phyloP scores from a whole-genome alignment of 2,329 filamentous ascomycete genomes.

The Cordyceps cateniannulata region DNA sequence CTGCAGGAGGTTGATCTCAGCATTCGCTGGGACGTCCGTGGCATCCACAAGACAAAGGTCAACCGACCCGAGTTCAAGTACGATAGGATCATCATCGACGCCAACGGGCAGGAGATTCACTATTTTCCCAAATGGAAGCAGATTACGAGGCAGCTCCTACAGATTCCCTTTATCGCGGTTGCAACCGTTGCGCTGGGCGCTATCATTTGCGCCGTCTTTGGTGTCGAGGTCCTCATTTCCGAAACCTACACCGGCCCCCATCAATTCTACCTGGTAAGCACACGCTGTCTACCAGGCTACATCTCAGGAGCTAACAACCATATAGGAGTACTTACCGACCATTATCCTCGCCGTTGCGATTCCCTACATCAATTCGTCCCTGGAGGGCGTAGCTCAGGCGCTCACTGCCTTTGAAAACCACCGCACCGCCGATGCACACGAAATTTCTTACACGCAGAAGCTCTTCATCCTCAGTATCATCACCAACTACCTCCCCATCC shows the following conservation, averaged over 20 bases:
- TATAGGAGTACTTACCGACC: conserved; percentile 64
- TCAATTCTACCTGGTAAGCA: conserved; percentile 54
- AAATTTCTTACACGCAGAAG: conserved; percentile 65
- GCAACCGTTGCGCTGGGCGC: conserved; percentile 54
- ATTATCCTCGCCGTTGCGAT: conserved; percentile 60
- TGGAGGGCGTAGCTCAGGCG: conserved; percentile 56
- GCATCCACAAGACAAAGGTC: conserved; percentile 59
- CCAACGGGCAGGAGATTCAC: conserved; percentile 54
- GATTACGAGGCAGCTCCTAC: conserved; percentile 57
- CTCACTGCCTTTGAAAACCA: conserved; percentile 71
- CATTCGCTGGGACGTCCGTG: conserved; percentile 66
- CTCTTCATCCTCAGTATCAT: conserved; percentile 75
- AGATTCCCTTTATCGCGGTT: conserved; percentile 60
- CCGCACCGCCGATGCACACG: conserved; percentile 61
- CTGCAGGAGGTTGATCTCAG: conserved; percentile 65
- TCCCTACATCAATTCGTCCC: conserved; percentile 56
- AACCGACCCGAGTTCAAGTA: conserved; percentile 59
- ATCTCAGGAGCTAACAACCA: background rate
- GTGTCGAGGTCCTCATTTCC: conserved; percentile 67
- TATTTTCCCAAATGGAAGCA: conserved; percentile 61
- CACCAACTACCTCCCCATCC: conserved; percentile 69
- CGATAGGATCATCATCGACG: conserved; percentile 55
- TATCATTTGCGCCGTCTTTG: conserved; percentile 64
- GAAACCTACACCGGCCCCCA: conserved; percentile 67
- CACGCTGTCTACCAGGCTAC: background rate